These are phyloP conservation scores for Fusarium burgessii DNA, from an alignment of 2,329 filamentous ascomycete species.

Conservation along the genomic window DNA sequence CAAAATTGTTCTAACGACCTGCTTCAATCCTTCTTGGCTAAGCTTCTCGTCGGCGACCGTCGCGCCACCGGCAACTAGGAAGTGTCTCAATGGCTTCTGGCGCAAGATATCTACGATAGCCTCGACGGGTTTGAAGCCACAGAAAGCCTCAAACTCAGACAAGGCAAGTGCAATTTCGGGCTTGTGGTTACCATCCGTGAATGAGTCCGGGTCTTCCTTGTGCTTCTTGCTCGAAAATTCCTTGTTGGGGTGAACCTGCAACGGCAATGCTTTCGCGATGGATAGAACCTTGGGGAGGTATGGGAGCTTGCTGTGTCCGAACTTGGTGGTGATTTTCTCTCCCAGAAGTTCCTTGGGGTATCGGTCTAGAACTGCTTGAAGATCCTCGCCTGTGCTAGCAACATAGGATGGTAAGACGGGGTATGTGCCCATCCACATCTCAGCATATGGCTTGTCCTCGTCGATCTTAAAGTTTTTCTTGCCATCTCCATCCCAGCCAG, in stretches of 20 bases:
- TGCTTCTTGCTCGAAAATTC: constrained; percentile 73
- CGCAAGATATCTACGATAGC: constrained; percentile 71
- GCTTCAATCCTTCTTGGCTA: constrained; percentile 64
- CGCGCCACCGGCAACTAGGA: constrained; percentile 31
- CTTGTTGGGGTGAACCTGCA: constrained; percentile 82
- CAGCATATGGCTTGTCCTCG: constrained; percentile 70
- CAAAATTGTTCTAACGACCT: constrained; percentile 65
- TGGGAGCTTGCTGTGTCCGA: constrained; percentile 72
- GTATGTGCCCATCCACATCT: constrained; percentile 84
- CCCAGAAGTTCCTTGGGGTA: constrained; percentile 74
- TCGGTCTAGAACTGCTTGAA: constrained; percentile 72
- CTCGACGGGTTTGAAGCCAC: constrained; percentile 75
- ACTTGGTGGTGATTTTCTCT: constrained; percentile 68
- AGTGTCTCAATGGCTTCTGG: constrained; percentile 51
- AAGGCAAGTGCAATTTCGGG: constrained; percentile 82
- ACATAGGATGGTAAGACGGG: constrained; percentile 75
- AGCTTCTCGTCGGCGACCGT: constrained; percentile 51
- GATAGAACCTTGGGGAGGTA: constrained; percentile 82
- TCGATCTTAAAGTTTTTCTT: constrained; percentile 69
- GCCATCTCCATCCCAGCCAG: constrained; percentile 54
- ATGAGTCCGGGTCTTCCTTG: constrained; percentile 71
- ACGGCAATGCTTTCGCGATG: constrained; percentile 78
- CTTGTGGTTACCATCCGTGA: constrained; percentile 81
- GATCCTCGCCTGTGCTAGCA: constrained; percentile 69
- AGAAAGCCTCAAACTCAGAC: constrained; percentile 79